Percentiles rank a stretch among this genome's conserved stretches.
Conservation (phyloP, 2,329 filamentous ascomycete genomes). For the Aspergillus brunneoviolaceus region DNA sequence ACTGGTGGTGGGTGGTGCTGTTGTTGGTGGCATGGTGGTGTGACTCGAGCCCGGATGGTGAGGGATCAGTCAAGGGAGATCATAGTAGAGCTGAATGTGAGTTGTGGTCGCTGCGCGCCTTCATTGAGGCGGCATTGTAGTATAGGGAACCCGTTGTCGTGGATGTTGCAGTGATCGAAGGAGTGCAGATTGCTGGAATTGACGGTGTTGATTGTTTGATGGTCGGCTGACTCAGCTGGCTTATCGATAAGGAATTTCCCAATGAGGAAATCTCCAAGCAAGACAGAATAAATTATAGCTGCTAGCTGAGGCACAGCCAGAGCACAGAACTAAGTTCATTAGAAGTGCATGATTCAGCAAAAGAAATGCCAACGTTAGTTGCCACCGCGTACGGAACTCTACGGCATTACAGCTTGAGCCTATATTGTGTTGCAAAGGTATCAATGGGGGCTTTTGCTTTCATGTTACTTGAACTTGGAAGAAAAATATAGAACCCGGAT, state of each 20-base stretch:
- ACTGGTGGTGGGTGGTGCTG: background rate
- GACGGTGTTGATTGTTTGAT: background rate
- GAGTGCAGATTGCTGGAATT: background rate
- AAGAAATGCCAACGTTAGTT: too few species aligned
- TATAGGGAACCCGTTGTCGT: background rate
- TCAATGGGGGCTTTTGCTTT: too few species aligned
- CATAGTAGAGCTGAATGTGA: background rate
- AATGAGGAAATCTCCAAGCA: slow-evolving; percentile 8
- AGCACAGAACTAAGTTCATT: too few species aligned
- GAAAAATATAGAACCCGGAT: too few species aligned
- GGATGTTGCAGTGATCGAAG: background rate
- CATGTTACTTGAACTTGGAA: too few species aligned
- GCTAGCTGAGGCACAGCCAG: too few species aligned
- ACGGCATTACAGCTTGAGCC: too few species aligned
- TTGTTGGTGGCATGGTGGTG: background rate
- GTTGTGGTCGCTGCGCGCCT: background rate
- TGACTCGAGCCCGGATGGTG: slow-evolving; percentile 26
- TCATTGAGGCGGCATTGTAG: background rate
- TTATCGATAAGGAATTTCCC: slow-evolving; percentile 5
- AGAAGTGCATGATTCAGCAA: too few species aligned
- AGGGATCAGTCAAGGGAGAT: background rate
- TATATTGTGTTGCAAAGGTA: too few species aligned
- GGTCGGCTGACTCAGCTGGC: background rate
- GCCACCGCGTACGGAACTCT: too few species aligned
- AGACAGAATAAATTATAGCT: background rate